These are phyloP conservation scores for Raphidocelis subcapitata DNA, from an alignment of 139 green algal genomes.

Conservation along the genomic window DNA sequence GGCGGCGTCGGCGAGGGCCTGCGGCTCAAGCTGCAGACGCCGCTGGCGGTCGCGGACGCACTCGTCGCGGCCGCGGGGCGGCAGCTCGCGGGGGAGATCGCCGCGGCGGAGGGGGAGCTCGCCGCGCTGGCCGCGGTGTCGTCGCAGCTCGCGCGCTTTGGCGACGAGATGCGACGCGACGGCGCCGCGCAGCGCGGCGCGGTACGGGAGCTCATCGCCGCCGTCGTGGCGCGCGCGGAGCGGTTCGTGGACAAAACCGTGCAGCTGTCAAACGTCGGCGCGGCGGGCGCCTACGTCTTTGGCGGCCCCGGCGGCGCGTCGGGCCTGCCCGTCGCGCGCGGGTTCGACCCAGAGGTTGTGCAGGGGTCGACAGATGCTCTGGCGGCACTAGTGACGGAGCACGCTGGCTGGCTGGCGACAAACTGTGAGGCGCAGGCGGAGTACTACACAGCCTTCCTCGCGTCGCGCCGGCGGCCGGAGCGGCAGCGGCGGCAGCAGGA, in stretches of 20 bases:
- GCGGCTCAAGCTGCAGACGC: conserved; percentile 93
- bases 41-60: conserved; percentile 84
- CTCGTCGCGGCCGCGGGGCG: conserved; percentile 66
- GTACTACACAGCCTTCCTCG: conserved; percentile 58
- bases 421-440: conserved; percentile 74
- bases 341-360: conserved; percentile 26
- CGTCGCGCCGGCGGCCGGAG: conserved; percentile 13
- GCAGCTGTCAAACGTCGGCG: conserved; percentile 70
- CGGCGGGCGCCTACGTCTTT: conserved; percentile 65
- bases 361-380: conserved; percentile 25
- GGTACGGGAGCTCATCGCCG: conserved; percentile 39
- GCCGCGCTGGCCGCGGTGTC: conserved; percentile 55
- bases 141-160: conserved; percentile 72
- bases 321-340: conserved; percentile 19
- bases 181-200: conserved; percentile 56
- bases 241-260: conserved; percentile 67
- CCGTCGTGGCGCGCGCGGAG: conserved; percentile 46
- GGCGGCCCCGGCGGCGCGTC: conserved; percentile 15
- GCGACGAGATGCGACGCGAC: conserved; percentile 78
- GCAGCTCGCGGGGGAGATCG: conserved; percentile 52
- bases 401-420: conserved; percentile 69
- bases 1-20: conserved; percentile 67
- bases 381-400: conserved; percentile 52
- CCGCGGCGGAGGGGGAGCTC: conserved; percentile 37
- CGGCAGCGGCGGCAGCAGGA: conserved; percentile 21